Base-by-base conservation (phyloP, 2,329 filamentous ascomycete genomes). In the Lachnellula willkommii region DNA sequence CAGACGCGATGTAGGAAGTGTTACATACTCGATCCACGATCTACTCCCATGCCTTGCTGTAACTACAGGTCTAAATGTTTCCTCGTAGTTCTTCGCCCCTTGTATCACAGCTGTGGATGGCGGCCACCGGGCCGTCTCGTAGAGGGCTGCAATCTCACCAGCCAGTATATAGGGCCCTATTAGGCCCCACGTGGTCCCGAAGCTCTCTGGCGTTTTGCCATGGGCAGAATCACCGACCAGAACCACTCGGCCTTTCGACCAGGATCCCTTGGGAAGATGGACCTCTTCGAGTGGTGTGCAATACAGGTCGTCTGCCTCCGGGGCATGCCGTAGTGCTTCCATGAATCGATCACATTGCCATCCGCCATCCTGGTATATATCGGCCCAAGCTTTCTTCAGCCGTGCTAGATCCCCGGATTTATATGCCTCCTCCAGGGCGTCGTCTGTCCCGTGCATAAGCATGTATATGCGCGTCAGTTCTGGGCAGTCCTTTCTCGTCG, bases 161-260 rank as follows among this genome's bases (percentile, higher is more conserved):
- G 80, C 81, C 11, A 84, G 69, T 3, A 81, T 67, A 62, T 83
- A 83, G 0, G 79, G 77, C 0, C 75, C 75, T 1, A 77, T 63
- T 0, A 83, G 61, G 0, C 73, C 73, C 1, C 70, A 63, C 2
- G 76, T 77, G 0, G 77, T 80, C 0, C 80, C 79, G 68, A 77
- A 73, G 0, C 80, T 81, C 0, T 74, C 77, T 1, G 75, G 71
- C 0, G 75, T 72, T 0, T 78, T 77, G 22, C 73, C 75, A 59
- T 75, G 78, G 0, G 70, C 80, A 0, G 81, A 78, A 57, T 85
- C 81, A 0, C 80, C 81, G 0, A 82, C 47, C 0, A 82, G 68
- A 2, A 72, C 74, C 4, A 81, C 72, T 0, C 79, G 74, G 0
- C 76, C 75, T 0, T 68, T 69, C 5, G 68, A 75, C 74, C 74